A percentile compares a stretch with the other conserved stretches of the same genome.
Conservation (phyloP, 371 early-diverging fungal genomes). For the Circinella umbellata region DNA sequence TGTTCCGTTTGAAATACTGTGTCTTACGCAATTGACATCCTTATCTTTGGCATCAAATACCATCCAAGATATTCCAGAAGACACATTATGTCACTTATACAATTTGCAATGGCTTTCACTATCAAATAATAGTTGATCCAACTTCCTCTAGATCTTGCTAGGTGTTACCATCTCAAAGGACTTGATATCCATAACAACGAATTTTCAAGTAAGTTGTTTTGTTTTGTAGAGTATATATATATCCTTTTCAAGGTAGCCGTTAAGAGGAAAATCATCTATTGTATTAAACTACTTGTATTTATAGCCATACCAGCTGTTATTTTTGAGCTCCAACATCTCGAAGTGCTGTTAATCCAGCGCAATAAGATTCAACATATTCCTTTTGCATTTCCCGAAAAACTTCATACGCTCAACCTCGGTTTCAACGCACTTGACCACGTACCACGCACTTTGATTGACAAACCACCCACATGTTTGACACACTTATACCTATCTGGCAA, state of each 20-base stretch:
- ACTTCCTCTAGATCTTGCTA: constrained; percentile 59
- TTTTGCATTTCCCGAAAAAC: constrained; percentile 28
- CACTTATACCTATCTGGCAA: constrained; percentile 68
- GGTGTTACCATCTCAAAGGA: constrained; percentile 60
- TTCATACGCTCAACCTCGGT: constrained; percentile 51
- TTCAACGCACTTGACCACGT: constrained; percentile 51
- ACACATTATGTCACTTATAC: constrained; percentile 24
- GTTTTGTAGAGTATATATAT: neutral
- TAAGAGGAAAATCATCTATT: no score
- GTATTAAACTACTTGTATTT: neutral
- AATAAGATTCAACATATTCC: constrained; percentile 47
- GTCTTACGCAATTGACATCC: constrained; percentile 61
- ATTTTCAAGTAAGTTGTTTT: constrained; percentile 34
- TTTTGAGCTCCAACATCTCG: constrained; percentile 36
- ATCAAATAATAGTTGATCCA: constrained; percentile 28
- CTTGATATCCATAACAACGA: constrained; percentile 68
- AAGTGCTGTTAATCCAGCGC: constrained; percentile 48
- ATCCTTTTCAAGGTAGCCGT: no score
- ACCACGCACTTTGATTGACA: constrained; percentile 49
- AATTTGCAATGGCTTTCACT: constrained; percentile 42
- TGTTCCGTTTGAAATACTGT: constrained; percentile 62
- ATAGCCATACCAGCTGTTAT: constrained; percentile 57
- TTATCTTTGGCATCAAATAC: constrained; percentile 70
- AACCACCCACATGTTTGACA: constrained; percentile 49
- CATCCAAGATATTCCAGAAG: constrained; percentile 32